Percentiles rank a stretch among this genome's conserved stretches.
Evolutionary conservation across 306 rosid genomes (phyloP).

Genomic region (Prunus salicina): DNA sequence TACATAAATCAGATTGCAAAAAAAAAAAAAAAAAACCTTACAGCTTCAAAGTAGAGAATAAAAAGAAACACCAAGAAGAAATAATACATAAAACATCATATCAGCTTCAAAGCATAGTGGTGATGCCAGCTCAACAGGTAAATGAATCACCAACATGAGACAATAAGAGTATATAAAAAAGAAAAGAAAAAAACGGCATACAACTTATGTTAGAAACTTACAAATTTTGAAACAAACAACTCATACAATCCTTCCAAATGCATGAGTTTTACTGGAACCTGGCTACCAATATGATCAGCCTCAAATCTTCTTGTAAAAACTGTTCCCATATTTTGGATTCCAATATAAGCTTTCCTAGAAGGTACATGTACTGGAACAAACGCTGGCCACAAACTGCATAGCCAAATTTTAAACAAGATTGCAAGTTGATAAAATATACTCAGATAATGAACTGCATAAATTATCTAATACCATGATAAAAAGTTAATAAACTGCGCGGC

Average conservation of each 20-base stretch:
- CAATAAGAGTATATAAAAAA: background rate
- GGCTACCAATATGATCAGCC: slow-evolving; percentile 85
- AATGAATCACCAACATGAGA: slow-evolving; percentile 6
- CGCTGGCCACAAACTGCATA: slow-evolving; percentile 90
- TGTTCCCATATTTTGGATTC: slow-evolving; percentile 98
- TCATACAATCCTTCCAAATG: slow-evolving; percentile 95
- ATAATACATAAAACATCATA: background rate
- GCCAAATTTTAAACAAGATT: slow-evolving; percentile 30
- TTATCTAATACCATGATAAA: background rate
- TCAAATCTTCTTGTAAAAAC: slow-evolving; percentile 95
- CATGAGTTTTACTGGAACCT: slow-evolving; percentile 87
- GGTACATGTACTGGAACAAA: slow-evolving; percentile 97
- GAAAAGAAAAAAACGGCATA: background rate
- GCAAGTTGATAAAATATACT: background rate
- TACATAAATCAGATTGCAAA: background rate
- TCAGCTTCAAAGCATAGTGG: background rate
- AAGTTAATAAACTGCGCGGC: background rate
- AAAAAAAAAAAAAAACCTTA: background rate
- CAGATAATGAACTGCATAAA: background rate
- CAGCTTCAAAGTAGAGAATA: slow-evolving; percentile 13
- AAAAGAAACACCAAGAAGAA: slow-evolving; percentile 15
- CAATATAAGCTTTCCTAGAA: slow-evolving; percentile 86
- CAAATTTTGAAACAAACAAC: slow-evolving; percentile 88
- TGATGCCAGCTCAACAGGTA: slow-evolving; percentile 9
- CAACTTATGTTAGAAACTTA: slow-evolving; percentile 43